Base-by-base conservation (phyloP, 306 rosid species). In the Rubus parviflorus region DNA sequence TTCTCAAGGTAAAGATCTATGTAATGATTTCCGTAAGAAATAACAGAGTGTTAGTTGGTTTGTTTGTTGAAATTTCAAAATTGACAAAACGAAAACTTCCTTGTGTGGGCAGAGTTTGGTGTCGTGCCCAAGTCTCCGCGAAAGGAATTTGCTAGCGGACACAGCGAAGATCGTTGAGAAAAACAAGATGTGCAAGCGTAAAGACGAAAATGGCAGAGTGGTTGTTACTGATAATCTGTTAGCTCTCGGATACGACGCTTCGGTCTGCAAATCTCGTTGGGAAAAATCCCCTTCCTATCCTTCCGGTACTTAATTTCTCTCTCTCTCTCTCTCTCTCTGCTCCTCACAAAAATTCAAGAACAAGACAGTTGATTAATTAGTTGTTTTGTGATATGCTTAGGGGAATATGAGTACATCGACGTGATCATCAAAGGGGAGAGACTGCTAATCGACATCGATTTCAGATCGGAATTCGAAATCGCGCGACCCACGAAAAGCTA, bases 241-340 rank as follows among this genome's bases (percentile, higher is more conserved):
- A 47, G 77, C 89, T 11, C 89, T 89, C 15, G 98, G 97, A 65
- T 95, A 95, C 86, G 95, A 95, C 81, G 92, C 97, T 37, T 89
- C 92, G 3, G 49, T 89, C 63, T 90, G 97, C 89, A 95, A 88
- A 88, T 89, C 97, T 68, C 95, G 88, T 66, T 95, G 98, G 98
- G 93, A 89, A 53, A 95, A 95, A 78, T 84, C 91, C 0, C 75
- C 89, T 46, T 78, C 85, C 42, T 80, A 37, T 80, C 97, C 92
- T 41, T 83, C 96, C 0, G 98, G 98, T 95, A 89, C 66, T 58
- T 70, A 30, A 40, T 6, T 19, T 47, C 6, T 17, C n/a, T 41
- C 30, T 41, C 74, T 57, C 58, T 75, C 10, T 56, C 49, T 63
- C 37, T 43, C 69, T 9, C 11, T 17, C 7, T 56, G 8, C 22